These are phyloP conservation scores for Trichoderma asperellum DNA, from an alignment of 2,329 filamentous ascomycete genomes.

Conservation along the genomic window DNA sequence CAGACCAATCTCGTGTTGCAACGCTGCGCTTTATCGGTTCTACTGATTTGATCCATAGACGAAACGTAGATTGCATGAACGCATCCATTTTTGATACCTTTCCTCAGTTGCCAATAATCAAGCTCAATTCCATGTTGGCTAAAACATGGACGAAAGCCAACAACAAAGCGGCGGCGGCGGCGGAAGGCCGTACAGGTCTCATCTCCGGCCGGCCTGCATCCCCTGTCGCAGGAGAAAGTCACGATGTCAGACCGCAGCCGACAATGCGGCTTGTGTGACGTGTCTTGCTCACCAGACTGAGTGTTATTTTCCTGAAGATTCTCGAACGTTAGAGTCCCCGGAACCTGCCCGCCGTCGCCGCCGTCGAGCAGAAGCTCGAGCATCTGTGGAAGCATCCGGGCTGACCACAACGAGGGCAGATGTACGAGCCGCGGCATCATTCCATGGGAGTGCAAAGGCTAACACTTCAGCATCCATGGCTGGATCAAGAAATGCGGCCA, in stretches of 20 bases:
- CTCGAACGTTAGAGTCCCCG: constrained; percentile 32
- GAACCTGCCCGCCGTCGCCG: constrained; percentile 30
- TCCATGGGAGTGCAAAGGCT: constrained; percentile 13
- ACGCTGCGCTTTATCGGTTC: not conserved
- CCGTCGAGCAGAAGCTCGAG: constrained; percentile 27
- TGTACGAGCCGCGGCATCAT: not conserved
- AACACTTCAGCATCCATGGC: constrained; percentile 8
- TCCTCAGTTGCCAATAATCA: not conserved
- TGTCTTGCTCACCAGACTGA: constrained; percentile 62
- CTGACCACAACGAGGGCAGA: constrained; percentile 1
- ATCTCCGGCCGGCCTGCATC: constrained; percentile 63
- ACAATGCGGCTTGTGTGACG: constrained; percentile 57
- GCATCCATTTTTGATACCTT: not conserved
- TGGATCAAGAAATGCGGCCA: not conserved
- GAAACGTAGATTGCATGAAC: not conserved
- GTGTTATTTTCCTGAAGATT: constrained; percentile 56
- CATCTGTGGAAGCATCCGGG: constrained; percentile 2
- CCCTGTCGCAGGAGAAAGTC: constrained; percentile 64
- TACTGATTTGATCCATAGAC: not conserved
- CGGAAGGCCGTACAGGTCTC: constrained; percentile 61
- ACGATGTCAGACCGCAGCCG: constrained; percentile 61
- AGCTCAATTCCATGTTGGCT: not conserved
- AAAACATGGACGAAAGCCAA: constrained; percentile 11
- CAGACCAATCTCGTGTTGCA: not conserved
- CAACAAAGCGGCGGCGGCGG: constrained; percentile 30